Conservation (phyloP, 2,329 filamentous ascomycete species). For the Stachybotrys chlorohalonatus region DNA sequence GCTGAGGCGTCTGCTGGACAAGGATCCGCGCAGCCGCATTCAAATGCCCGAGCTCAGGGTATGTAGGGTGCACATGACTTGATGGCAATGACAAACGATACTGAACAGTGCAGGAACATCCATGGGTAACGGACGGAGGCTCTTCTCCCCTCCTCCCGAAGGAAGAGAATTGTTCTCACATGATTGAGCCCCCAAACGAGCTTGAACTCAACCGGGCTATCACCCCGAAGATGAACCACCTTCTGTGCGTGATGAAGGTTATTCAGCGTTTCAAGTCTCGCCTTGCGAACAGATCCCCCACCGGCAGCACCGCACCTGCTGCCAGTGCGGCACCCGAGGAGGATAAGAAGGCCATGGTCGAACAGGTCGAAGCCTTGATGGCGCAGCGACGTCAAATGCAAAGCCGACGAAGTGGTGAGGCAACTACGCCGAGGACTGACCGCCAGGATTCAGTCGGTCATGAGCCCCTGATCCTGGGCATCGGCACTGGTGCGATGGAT, state of each 20-base stretch:
- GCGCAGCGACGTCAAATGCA: slow-evolving; percentile 34
- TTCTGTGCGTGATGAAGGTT: slow-evolving; percentile 85
- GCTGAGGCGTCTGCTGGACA: slow-evolving; percentile 66
- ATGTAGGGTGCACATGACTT: slow-evolving; percentile 23
- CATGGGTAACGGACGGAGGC: slow-evolving; percentile 83
- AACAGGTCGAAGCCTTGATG: slow-evolving; percentile 41
- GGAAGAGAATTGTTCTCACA: slow-evolving; percentile 76
- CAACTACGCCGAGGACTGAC: slow-evolving; percentile 10
- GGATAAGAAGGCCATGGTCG: slow-evolving; percentile 28
- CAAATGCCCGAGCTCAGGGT: slow-evolving; percentile 76
- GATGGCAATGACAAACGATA: neutral
- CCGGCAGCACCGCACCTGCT: neutral
- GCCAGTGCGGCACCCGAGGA: slow-evolving; percentile 9
- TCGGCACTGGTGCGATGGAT: slow-evolving; percentile 56
- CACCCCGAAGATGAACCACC: slow-evolving; percentile 77
- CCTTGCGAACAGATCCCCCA: slow-evolving; percentile 27
- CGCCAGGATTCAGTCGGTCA: slow-evolving; percentile 45
- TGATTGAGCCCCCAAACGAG: slow-evolving; percentile 77
- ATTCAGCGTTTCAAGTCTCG: slow-evolving; percentile 81
- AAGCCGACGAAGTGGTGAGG: slow-evolving; percentile 10
- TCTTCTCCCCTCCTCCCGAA: slow-evolving; percentile 68
- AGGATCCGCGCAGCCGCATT: slow-evolving; percentile 76
- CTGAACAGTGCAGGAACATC: slow-evolving; percentile 58
- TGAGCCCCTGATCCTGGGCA: slow-evolving; percentile 63
- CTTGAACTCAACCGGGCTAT: slow-evolving; percentile 87